Evolutionary conservation across 257 asterid species (phyloP), one percentile per base, ranked within the genome.

Genomic region (Primulina tabacum): DNA sequence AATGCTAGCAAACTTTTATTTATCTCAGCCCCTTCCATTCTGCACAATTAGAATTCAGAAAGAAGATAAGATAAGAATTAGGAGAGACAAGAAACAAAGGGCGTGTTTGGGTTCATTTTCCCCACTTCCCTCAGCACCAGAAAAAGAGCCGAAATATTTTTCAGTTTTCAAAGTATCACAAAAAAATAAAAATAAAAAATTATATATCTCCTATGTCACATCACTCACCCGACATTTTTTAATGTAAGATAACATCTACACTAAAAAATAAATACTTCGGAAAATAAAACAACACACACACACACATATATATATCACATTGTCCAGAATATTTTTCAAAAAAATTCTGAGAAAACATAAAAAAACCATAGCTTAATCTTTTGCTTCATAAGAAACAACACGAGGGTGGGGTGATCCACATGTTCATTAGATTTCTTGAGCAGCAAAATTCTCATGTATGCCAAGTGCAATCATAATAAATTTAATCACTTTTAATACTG

Each of bases 1-100:
- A 95, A 68, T 5, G 99, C 99, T 69, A 95, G 98, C 83, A 95
- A 85, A 74, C 99, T 95, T 86, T 92, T 91, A 75, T 95, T 95
- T 79, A 95, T 95, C 89, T 95, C 99, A 18, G 99, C 99, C 56
- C 99, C 99, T 88, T 95, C 99, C 84, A 92, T 91, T 82, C 99
- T 95, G 89, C 82, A 79, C 60, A 74, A 68, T 69, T 73, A 67
- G 38, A 37, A 68, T 21, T 34, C n/a, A 2, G 2, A 50, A 11
- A 50, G 28, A 53, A 68, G 24, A 47, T 68, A 38, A 68, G 71
- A 71, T 62, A 35, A 62, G 60, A 56, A 58, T 26, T 24, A 18
- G 52, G 62, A 26, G 18, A 43, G 57, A 50, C 55, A 47, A 50
- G 1, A 50, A 50, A 16, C 57, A 20, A 50, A 50, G 57, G 7